Evolutionary conservation across 106 monocot species (phyloP).

Genomic region (Gastrodia elata): DNA sequence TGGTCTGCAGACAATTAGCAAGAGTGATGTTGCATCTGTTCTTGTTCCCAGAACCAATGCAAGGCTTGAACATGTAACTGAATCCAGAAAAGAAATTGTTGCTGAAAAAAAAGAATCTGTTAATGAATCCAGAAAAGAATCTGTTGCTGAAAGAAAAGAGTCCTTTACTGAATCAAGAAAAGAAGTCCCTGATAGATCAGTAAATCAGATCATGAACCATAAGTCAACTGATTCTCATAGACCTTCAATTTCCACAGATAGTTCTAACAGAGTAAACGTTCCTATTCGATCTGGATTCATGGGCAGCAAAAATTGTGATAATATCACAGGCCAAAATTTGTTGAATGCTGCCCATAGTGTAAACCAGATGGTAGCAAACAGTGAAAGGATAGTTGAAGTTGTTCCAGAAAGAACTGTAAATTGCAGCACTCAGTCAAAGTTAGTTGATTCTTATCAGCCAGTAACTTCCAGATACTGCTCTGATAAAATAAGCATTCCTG

Average conservation of each 20-base stretch:
- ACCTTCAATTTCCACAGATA: constrained; percentile 26
- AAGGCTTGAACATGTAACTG: constrained; percentile 24
- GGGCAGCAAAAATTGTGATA: constrained; percentile 9
- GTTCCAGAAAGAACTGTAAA: constrained; percentile 23
- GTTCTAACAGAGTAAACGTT: constrained; percentile 27
- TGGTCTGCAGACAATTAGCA: constrained; percentile 35
- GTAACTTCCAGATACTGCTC: constrained; percentile 31
- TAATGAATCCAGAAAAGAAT: constrained; percentile 1
- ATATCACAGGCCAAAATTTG: constrained; percentile 20
- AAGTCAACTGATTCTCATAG: constrained; percentile 33
- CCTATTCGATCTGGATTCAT: constrained; percentile 21
- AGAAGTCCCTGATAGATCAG: constrained; percentile 30
- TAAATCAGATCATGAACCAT: constrained; percentile 29
- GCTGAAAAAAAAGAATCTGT: constrained; percentile 15
- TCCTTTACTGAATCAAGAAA: constrained; percentile 22
- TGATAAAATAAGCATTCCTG: constrained; percentile 20
- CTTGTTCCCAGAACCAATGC: constrained; percentile 58
- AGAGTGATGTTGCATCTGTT: constrained; percentile 46
- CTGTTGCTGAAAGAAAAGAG: neutral
- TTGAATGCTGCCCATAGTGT: constrained; percentile 28
- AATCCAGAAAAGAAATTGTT: constrained; percentile 36
- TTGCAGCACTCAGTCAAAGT: constrained; percentile 35
- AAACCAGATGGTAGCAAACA: constrained; percentile 21
- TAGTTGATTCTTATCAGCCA: constrained; percentile 27
- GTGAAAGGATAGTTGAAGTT: constrained; percentile 33